Evolutionary conservation across 1,284 basidiomycete genomes (phyloP).

Genomic region (Ustilago hordei): DNA sequence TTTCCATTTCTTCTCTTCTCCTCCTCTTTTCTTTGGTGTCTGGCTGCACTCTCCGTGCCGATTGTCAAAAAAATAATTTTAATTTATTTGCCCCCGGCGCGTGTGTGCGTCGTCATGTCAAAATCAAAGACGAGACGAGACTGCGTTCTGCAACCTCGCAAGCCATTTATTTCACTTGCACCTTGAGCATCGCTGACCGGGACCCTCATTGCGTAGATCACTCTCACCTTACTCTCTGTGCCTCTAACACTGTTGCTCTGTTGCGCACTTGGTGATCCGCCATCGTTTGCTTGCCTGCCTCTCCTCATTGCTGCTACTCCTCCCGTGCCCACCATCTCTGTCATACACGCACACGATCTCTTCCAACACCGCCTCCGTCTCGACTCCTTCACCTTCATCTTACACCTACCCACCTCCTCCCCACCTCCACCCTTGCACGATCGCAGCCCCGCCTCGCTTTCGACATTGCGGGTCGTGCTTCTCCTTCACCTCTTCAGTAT

Average conservation of each 20-base stretch:
- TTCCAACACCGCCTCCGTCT: not conserved
- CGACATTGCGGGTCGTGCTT: not conserved
- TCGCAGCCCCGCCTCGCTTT: slow-evolving; percentile 2
- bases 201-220: slow-evolving; percentile 31
- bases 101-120: slow-evolving; percentile 15
- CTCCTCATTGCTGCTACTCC: not conserved
- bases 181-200: slow-evolving; percentile 16
- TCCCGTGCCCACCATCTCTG: slow-evolving; percentile 13
- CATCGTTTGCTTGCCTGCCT: slow-evolving; percentile 11
- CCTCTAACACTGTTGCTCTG: not conserved
- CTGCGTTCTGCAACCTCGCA: slow-evolving; percentile 11
- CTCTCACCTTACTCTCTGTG: slow-evolving; percentile 3
- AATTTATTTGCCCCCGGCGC: slow-evolving; percentile 13
- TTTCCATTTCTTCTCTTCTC: not conserved
- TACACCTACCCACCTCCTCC: not conserved
- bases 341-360: slow-evolving; percentile 3
- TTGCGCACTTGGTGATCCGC: slow-evolving; percentile 5
- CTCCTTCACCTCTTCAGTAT: not conserved
- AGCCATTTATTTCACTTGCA: slow-evolving; percentile 3
- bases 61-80: not conserved
- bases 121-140: not conserved
- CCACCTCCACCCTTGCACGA: not conserved
- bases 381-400: not conserved
- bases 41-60: slow-evolving; percentile 1
- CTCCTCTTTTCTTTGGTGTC: not conserved